Base-by-base conservation (phyloP, 2,329 filamentous ascomycete genomes). In the Botrytis hyacinthi region DNA sequence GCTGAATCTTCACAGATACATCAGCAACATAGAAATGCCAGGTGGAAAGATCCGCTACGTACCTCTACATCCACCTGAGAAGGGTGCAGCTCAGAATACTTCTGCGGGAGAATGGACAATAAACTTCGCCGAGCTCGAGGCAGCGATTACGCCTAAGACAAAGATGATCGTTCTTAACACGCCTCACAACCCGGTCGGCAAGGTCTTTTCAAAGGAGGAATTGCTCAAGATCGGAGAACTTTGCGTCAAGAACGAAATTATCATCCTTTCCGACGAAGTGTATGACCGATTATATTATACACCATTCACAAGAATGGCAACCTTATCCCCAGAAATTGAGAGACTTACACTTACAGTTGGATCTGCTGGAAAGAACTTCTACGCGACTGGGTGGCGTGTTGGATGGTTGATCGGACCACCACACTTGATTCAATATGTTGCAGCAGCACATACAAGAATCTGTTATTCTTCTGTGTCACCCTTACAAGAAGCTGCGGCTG, bases 21-120 rank as follows among this genome's bases (percentile, higher is more conserved):
- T 99, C 78, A 94, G 92, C 86, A 99, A 99, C 84, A 98, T 99
- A 76, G 93, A 98, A 83, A 98, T 99, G 95, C 91, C 96, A 0
- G 96, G 96, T 70, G 96, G 96, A 77, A 97, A 92, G 81, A 93
- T 98, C 76, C 92, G 95, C 78, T 98, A 98, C 81, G 95, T 98
- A 37, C 95, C 96, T n/a, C 86, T 99, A 81, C 93, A 96, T 75
- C 95, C 96, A 42, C 96, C 96, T 16, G 87, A 88, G 76, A 90
- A 94, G 63, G 96, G 96, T 69, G 92, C 90, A 7, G 89, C 87
- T 57, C 89, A 91, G 83, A 97, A 93, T 0, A 93, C 94, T 0
- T 94, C 94, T 8, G 94, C 96, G 1, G 90, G 89, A 4, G 93
- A 97, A 78, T 99, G 96, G 96, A 90, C 87, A 2, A 88, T 99